Percentiles rank a stretch among this genome's conserved stretches.
Conservation (phyloP, 139 green algal genomes). For the Chlorella sorokiniana region DNA sequence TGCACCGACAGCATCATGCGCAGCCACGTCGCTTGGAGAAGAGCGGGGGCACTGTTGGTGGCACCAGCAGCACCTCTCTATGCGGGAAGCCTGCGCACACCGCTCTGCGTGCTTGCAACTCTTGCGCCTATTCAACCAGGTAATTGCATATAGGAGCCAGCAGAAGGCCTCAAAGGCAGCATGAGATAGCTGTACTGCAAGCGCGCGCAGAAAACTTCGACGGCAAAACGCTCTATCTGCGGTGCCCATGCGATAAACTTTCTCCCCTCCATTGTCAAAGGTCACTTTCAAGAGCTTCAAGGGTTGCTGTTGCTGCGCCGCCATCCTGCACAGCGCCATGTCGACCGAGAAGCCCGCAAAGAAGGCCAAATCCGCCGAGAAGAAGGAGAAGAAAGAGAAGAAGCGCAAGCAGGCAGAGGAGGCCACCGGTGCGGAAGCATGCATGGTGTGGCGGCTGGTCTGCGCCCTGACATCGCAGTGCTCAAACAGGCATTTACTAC, state of each 20-base stretch:
- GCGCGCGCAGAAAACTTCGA: too few relatives aligned
- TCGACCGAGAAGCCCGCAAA: background rate
- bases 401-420: background rate
- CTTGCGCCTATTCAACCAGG: too few relatives aligned
- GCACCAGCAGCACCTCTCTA: too few relatives aligned
- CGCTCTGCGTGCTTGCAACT: too few relatives aligned
- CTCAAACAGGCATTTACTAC: background rate
- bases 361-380: background rate
- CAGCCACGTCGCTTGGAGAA: background rate
- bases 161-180: too few relatives aligned
- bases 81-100: too few relatives aligned
- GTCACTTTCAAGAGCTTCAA: background rate
- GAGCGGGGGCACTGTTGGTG: too few relatives aligned
- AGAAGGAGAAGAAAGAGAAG: conserved; percentile 36
- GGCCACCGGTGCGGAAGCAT: background rate
- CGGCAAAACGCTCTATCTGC: too few relatives aligned
- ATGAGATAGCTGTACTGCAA: too few relatives aligned
- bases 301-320: background rate
- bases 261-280: background rate
- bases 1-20: background rate
- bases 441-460: background rate
- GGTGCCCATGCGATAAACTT: too few relatives aligned
- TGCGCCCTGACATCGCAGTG: too few relatives aligned
- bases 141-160: too few relatives aligned
- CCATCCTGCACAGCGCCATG: background rate